Percentiles rank a stretch among this genome's conserved stretches.
Evolutionary conservation across 352 stramenopile genomes (phyloP).

Genomic region (Thraustochytrium striatum): DNA sequence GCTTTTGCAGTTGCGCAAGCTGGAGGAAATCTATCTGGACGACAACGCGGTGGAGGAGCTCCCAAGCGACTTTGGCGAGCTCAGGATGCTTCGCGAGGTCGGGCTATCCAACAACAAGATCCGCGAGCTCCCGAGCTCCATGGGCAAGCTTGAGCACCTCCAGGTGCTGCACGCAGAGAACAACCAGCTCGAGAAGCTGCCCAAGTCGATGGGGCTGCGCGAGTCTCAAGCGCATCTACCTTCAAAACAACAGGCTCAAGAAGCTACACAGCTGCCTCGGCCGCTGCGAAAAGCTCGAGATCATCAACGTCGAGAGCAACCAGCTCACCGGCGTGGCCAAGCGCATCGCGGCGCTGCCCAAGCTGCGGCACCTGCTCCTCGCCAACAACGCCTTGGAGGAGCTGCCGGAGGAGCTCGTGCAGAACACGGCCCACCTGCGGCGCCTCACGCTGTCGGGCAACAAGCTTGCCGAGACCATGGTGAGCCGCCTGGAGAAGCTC

Average conservation of each 20-base stretch:
- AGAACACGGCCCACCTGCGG: slow-evolving; percentile 66
- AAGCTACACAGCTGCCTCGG: slow-evolving; percentile 74
- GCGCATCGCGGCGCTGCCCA: slow-evolving; percentile 69
- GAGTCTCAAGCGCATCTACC: slow-evolving; percentile 70
- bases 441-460: slow-evolving; percentile 74
- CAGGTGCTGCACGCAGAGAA: slow-evolving; percentile 73
- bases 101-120: slow-evolving; percentile 70
- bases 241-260: slow-evolving; percentile 71
- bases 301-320: slow-evolving; percentile 78
- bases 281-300: slow-evolving; percentile 67
- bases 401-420: slow-evolving; percentile 70
- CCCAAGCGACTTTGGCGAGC: slow-evolving; percentile 66
- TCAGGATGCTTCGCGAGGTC: slow-evolving; percentile 70
- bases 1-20: slow-evolving; percentile 63
- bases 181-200: slow-evolving; percentile 68
- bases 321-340: slow-evolving; percentile 72
- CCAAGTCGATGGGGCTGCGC: slow-evolving; percentile 68
- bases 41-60: slow-evolving; percentile 66
- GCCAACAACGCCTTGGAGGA: slow-evolving; percentile 73
- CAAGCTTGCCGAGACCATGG: slow-evolving; percentile 62
- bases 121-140: slow-evolving; percentile 63
- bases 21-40: slow-evolving; percentile 78
- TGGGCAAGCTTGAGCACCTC: slow-evolving; percentile 66
- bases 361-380: slow-evolving; percentile 71
- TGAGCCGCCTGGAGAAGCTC: slow-evolving; percentile 62